Evolutionary conservation across 2,329 filamentous ascomycete genomes (phyloP), one percentile per base, ranked within the genome.

Genomic region (Xenosphaeropsis pyriputrescens): DNA sequence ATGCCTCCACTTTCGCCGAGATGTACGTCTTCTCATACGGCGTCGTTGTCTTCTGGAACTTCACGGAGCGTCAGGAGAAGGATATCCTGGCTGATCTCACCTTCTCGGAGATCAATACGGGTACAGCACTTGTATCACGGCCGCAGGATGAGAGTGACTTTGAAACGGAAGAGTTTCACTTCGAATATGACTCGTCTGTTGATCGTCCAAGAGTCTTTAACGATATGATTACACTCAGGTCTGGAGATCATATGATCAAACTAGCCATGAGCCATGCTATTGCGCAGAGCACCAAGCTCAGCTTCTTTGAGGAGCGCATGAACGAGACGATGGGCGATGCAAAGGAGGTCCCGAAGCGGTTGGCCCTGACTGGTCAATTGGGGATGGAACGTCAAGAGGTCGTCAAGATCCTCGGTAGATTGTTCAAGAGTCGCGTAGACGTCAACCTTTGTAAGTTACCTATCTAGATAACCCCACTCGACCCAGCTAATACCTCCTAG

Each of bases 31-130:
- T 93, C 58, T 89, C 84, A 13, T 98, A 98, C 53, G 91, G 91
- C 15, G 89, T 98, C 1, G 89, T 91, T 0, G 91, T 98, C 5
- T 94, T 98, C 56, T 98, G 91, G 91, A 98, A 98, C 57, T 95
- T 98, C 50, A 89, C 85, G 9, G 88, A 94, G 57, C 74, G 80
- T 46, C 91, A 98, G 56, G 91, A 98, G 57, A 95, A 94, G 59
- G 88, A 95, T 50, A 85, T 96, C 34, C 71, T 98, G 16, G 91
- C 91, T 30, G 91, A 98, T 57, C 65, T 98, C 38, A 91, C 86
- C 1, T 96, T 98, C 60, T 84, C 84, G 9, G 73, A 78, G 46
- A 75, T 72, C 38, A 73, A 79, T 41, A 70, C 70, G 14, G 68
- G 71, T 35, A 57, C 72, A 15, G 73, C 80, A 9, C 70, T 98